These are phyloP conservation scores for Pichia sporocuriosa DNA, from an alignment of 805 yeast genomes.

Conservation along the genomic window DNA sequence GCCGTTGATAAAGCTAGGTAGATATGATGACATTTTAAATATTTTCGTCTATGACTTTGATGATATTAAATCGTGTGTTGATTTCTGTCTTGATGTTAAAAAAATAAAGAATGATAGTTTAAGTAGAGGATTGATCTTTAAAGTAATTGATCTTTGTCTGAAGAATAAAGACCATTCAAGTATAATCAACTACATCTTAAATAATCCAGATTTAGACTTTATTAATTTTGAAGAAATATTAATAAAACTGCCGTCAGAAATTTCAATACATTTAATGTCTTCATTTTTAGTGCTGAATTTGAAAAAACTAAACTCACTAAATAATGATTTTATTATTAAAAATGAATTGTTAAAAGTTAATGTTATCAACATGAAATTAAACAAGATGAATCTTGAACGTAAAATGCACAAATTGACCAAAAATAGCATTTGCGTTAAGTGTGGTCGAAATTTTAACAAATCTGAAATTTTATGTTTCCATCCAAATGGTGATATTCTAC, in stretches of 20 bases:
- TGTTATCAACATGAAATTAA: constrained; percentile 36
- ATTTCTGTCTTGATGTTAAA: constrained; percentile 50
- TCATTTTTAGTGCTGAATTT: constrained; percentile 40
- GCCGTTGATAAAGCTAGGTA: constrained; percentile 51
- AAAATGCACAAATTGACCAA: constrained; percentile 34
- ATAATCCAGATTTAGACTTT: constrained; percentile 20
- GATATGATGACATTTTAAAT: constrained; percentile 56
- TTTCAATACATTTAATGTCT: constrained; percentile 39
- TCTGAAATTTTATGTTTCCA: constrained; percentile 41
- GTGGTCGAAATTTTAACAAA: constrained; percentile 45
- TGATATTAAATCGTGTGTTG: constrained; percentile 52
- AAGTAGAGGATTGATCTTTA: constrained; percentile 34
- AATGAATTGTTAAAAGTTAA: constrained; percentile 50
- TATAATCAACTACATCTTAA: constrained; percentile 27
- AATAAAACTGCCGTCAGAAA: constrained; percentile 43
- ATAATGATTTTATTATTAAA: constrained; percentile 36
- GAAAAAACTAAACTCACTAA: constrained; percentile 32
- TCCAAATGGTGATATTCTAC: constrained; percentile 41
- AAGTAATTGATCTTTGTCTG: constrained; percentile 38
- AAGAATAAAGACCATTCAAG: constrained; percentile 11
- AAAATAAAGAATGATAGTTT: constrained; percentile 13
- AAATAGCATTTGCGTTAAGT: constrained; percentile 50
- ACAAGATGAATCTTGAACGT: constrained; percentile 34
- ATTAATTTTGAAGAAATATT: constrained; percentile 33
- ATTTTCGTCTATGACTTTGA: constrained; percentile 51